Evolutionary conservation across 2,329 filamentous ascomycete genomes (phyloP).

Genomic region (Colletotrichum phormii): DNA sequence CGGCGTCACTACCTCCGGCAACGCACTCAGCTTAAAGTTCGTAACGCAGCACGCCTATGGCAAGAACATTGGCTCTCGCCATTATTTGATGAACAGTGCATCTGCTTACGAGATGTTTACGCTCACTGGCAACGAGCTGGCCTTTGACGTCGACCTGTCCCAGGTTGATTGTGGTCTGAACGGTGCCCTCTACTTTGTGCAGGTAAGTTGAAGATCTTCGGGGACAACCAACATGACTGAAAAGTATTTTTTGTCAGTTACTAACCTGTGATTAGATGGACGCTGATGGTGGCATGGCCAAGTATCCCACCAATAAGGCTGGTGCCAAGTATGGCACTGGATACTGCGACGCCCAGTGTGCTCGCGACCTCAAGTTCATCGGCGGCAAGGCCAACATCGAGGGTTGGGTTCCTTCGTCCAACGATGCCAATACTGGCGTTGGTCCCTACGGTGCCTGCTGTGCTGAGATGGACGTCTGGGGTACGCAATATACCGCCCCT

Average conservation of each 20-base stretch:
- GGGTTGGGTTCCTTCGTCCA: conserved; percentile 59
- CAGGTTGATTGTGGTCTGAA: conserved; percentile 74
- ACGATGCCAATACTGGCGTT: conserved; percentile 62
- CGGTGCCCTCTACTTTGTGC: conserved; percentile 71
- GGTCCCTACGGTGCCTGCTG: conserved; percentile 65
- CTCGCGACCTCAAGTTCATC: conserved; percentile 61
- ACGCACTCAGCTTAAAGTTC: conserved; percentile 64
- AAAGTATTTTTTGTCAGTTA: background rate
- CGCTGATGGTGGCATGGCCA: conserved; percentile 59
- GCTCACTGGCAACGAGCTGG: conserved; percentile 71
- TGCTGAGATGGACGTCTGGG: conserved; percentile 69
- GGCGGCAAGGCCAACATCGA: conserved; percentile 57
- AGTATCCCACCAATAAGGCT: conserved; percentile 56
- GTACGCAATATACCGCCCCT: conserved; percentile 51
- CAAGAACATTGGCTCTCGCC: conserved; percentile 58
- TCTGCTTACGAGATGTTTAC: conserved; percentile 71
- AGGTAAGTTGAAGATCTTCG: conserved; percentile 42
- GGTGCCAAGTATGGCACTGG: conserved; percentile 67
- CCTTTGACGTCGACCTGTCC: conserved; percentile 75
- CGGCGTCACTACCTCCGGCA: conserved; percentile 63
- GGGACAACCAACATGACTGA: background rate
- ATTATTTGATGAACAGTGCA: conserved; percentile 69
- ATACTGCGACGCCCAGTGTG: conserved; percentile 62
- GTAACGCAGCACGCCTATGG: conserved; percentile 60
- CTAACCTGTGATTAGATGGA: conserved; percentile 53